Conservation (phyloP, 2,329 filamentous ascomycete species). For the Aspergillus sp. region DNA sequence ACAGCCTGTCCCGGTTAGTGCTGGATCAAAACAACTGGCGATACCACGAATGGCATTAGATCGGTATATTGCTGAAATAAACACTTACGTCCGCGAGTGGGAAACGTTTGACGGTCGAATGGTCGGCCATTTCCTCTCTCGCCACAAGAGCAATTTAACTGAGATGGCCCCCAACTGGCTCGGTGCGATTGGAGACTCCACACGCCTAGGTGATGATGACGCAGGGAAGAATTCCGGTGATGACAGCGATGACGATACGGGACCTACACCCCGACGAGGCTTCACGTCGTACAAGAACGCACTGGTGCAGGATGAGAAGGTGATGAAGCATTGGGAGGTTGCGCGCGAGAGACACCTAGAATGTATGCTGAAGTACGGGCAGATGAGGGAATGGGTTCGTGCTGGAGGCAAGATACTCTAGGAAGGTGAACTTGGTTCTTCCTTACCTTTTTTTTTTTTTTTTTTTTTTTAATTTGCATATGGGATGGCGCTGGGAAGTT, state of each 20-base stretch:
- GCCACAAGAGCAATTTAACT: constrained; percentile 50
- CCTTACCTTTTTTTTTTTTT: not conserved
- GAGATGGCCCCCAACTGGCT: constrained; percentile 52
- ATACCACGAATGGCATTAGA: constrained; percentile 52
- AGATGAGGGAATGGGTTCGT: constrained; percentile 39
- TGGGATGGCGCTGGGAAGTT: not conserved
- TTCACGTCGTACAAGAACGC: constrained; percentile 47
- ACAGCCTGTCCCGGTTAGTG: constrained; percentile 14
- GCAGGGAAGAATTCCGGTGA: constrained; percentile 18
- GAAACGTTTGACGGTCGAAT: constrained; percentile 56
- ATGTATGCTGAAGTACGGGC: constrained; percentile 43
- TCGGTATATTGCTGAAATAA: constrained; percentile 55
- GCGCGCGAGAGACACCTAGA: constrained; percentile 47
- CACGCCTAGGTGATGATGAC: constrained; percentile 26
- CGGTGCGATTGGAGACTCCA: constrained; percentile 51
- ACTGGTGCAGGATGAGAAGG: constrained; percentile 46
- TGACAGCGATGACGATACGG: constrained; percentile 30
- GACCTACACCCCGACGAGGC: constrained; percentile 36
- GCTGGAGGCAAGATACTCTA: constrained; percentile 30
- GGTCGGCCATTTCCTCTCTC: constrained; percentile 55
- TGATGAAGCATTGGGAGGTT: constrained; percentile 50
- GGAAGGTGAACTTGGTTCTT: not conserved
- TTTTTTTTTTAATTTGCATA: not conserved
- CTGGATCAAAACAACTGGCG: constrained; percentile 33
- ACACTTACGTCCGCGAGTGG: constrained; percentile 57